Evolutionary conservation across 192 early-diverging fungal species (phyloP).

Genomic region (Gaertneriomyces semiglobifer): DNA sequence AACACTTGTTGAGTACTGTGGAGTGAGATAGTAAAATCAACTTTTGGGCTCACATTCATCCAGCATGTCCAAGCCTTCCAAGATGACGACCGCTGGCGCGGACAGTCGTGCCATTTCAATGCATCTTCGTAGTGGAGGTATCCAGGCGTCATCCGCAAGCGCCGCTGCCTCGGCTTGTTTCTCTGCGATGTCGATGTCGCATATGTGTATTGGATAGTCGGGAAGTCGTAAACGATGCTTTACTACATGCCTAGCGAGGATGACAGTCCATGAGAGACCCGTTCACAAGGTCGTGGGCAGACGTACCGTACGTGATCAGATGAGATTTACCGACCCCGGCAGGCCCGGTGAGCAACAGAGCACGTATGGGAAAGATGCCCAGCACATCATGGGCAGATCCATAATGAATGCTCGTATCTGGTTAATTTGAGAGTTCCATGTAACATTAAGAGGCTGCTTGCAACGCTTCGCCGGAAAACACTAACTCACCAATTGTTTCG

Average conservation of each 20-base stretch:
- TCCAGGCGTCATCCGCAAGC: background rate
- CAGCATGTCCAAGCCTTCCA: slow-evolving; percentile 53
- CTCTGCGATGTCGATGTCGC: slow-evolving; percentile 10
- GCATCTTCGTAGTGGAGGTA: slow-evolving; percentile 33
- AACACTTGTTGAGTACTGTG: background rate
- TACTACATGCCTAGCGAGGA: slow-evolving; percentile 9
- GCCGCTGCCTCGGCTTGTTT: background rate
- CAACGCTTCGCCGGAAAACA: background rate
- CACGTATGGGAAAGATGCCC: slow-evolving; percentile 41
- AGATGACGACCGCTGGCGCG: slow-evolving; percentile 46
- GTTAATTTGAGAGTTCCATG: background rate
- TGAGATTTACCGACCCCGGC: slow-evolving; percentile 47
- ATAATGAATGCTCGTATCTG: slow-evolving; percentile 26
- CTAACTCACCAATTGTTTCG: slow-evolving; percentile 13
- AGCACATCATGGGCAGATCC: slow-evolving; percentile 21
- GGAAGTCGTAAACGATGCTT: slow-evolving; percentile 6
- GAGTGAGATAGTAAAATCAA: slow-evolving; percentile 1
- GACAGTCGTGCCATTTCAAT: slow-evolving; percentile 41
- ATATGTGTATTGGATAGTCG: slow-evolving; percentile 2
- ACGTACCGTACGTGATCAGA: slow-evolving; percentile 37
- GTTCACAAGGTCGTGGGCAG: slow-evolving; percentile 21
- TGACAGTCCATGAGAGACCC: background rate
- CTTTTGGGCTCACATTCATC: slow-evolving; percentile 38
- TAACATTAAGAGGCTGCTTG: background rate
- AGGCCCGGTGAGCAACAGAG: slow-evolving; percentile 43